Base-by-base conservation (phyloP, 306 rosid species). In the Citrullus colocynthis region DNA sequence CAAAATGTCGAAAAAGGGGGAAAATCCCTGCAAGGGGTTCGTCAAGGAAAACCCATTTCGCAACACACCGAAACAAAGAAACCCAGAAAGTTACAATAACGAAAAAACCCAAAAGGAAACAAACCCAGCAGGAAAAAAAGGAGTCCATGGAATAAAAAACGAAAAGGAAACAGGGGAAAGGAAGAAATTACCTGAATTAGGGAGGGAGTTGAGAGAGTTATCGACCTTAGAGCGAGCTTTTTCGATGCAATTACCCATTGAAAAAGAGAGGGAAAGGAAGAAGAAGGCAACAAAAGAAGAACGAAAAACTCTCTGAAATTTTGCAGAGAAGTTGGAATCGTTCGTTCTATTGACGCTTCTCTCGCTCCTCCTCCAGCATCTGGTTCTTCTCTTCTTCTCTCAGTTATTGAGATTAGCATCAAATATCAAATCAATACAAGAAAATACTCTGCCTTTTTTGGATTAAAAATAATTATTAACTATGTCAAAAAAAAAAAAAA, bases 171-270 rank as follows among this genome's bases (percentile, higher is more conserved):
- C 32, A 78, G 55, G 36, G 34, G 20, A 65, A 18, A 18, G 59
- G 11, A n/a, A 18, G 59, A 8, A n/a, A 78, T 78, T 66, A 78
- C 81, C 81, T 52, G 81, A 78, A 66, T 69, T 18, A 65, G 81
- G 76, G 16, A 64, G 39, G 14, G 81, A 78, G 21, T 41, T 78
- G 41, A 78, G 76, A 66, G 81, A 78, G 76, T 37, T 64, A 66
- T 78, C 76, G 16, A 78, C 81, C 54, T 65, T 65, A 28, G 56
- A 66, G 55, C 36, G 56, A 66, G 48, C 15, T 62, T 52, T 52
- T 52, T 54, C 66, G 64, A 78, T 48, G 76, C 81, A 78, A 78
- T 78, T 78, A 13, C 81, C 81, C 81, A 78, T 78, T 55, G 48
- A 12, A 60, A 60, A 60, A 60, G 66, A 60, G 66, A 60, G 1